Conservation (phyloP, 805 yeast genomes). For the Hyphopichia homilentoma region DNA sequence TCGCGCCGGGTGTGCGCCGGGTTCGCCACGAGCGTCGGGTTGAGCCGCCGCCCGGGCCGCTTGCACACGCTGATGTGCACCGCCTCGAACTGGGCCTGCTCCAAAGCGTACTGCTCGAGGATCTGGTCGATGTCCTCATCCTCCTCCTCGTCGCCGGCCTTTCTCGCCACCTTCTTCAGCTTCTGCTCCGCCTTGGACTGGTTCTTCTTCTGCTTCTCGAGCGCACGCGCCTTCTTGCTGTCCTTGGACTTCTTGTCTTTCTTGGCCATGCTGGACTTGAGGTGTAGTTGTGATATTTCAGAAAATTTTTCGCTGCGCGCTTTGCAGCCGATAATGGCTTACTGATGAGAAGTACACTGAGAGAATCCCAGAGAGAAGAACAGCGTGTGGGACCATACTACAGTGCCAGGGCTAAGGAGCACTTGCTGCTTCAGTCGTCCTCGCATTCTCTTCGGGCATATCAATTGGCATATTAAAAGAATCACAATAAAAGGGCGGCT, state of each 20-base stretch:
- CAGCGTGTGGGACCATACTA: no score
- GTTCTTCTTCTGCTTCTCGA: slow-evolving; percentile 77
- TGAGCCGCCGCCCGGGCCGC: slow-evolving; percentile 68
- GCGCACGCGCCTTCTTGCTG: slow-evolving; percentile 84
- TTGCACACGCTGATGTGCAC: slow-evolving; percentile 55
- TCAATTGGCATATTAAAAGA: no score
- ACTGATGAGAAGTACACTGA: no score
- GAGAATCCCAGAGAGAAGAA: no score
- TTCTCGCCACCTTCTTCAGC: slow-evolving; percentile 69
- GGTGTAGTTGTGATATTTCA: no score
- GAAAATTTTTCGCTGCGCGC: no score
- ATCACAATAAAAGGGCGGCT: no score
- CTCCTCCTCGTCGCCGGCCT: slow-evolving; percentile 75
- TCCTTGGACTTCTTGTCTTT: slow-evolving; percentile 83
- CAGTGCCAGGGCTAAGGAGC: no score
- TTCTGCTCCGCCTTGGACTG: slow-evolving; percentile 69
- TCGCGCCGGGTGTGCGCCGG: slow-evolving; percentile 77
- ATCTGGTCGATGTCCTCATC: slow-evolving; percentile 89
- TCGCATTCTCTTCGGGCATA: no score
- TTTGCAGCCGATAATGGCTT: no score
- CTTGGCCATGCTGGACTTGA: slow-evolving; percentile 80
- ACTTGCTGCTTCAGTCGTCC: no score
- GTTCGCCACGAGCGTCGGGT: slow-evolving; percentile 69
- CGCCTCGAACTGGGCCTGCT: slow-evolving; percentile 76
- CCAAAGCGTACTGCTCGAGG: slow-evolving; percentile 68